Evolutionary conservation across 139 green algal species (phyloP).

Genomic region (Picochlorum sp.): DNA sequence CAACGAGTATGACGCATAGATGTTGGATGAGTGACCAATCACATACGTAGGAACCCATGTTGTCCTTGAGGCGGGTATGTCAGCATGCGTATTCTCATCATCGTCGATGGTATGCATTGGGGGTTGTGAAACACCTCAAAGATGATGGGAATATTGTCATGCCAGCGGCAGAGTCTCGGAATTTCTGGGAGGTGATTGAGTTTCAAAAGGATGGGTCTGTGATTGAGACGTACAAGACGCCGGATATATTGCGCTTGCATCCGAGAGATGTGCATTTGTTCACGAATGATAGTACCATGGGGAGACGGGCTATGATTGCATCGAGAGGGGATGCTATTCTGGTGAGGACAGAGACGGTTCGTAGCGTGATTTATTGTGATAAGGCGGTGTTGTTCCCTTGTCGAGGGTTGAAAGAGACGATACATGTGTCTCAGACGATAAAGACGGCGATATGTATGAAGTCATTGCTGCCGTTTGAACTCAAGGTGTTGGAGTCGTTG

Average conservation of each 20-base stretch:
- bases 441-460: conserved; percentile 18
- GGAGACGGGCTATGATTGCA: conserved; percentile 19
- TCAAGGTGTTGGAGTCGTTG: conserved; percentile 44
- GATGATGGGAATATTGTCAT: conserved; percentile 19
- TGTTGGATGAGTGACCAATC: no score
- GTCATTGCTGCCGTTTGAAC: conserved; percentile 35
- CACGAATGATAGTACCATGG: conserved; percentile 14
- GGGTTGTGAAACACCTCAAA: conserved; percentile 28
- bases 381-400: conserved; percentile 35
- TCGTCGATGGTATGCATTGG: conserved; percentile 6
- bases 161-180: conserved; percentile 6
- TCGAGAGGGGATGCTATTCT: conserved; percentile 25
- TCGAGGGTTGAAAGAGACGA: conserved; percentile 27
- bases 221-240: conserved; percentile 37
- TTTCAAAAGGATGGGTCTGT: conserved; percentile 25
- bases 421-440: conserved; percentile 29
- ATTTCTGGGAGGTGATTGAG: conserved; percentile 38
- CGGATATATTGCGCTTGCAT: conserved; percentile 30
- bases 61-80: no score
- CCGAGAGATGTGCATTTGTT: conserved; percentile 41
- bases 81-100: no score
- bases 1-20: no score
- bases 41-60: no score
- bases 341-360: conserved; percentile 30
- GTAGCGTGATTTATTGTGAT: conserved; percentile 34